Percentiles rank a stretch among this genome's conserved stretches.
These are phyloP conservation scores for Myochromella boudieri DNA, from an alignment of 768 basidiomycete species.

Conservation along the genomic window DNA sequence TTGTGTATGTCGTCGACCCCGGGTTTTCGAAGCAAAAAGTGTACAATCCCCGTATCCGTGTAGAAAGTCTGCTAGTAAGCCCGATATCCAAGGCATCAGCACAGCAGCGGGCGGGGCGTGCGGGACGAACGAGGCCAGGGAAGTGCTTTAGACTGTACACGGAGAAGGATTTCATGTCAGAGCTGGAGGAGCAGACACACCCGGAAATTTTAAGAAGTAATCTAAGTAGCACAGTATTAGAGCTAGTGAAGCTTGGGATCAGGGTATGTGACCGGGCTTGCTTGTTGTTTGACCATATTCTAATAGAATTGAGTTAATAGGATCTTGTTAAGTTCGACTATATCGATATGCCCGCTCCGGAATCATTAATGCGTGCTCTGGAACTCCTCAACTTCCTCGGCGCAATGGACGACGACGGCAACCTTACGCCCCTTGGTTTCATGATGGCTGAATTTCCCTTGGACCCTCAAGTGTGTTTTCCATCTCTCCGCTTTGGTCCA, in stretches of 20 bases:
- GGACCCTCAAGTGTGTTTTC: constrained; percentile 79
- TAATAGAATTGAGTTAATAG: constrained; percentile 28
- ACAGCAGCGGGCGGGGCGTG: constrained; percentile 94
- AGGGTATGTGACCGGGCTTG: constrained; percentile 44
- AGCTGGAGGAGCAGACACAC: constrained; percentile 95
- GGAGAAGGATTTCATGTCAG: constrained; percentile 94
- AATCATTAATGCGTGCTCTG: constrained; percentile 95
- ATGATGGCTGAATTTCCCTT: constrained; percentile 99
- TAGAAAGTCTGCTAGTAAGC: constrained; percentile 89
- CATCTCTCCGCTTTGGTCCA: background rate
- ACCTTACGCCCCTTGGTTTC: constrained; percentile 79
- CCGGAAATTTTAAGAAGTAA: constrained; percentile 96
- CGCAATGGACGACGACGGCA: constrained; percentile 92
- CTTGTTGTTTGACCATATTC: constrained; percentile 4
- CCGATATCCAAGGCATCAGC: constrained; percentile 97
- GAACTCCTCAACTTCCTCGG: constrained; percentile 91
- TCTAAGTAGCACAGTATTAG: constrained; percentile 88
- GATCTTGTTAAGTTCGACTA: constrained; percentile 89
- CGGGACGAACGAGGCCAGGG: constrained; percentile 92
- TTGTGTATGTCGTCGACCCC: constrained; percentile 98
- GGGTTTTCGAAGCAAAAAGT: constrained; percentile 98
- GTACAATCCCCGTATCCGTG: constrained; percentile 96
- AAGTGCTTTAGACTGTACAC: constrained; percentile 98
- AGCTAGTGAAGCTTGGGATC: constrained; percentile 92
- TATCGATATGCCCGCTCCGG: constrained; percentile 91